phyloP scores from a whole-genome alignment of 441 rosid species.

The California macrophylla region DNA sequence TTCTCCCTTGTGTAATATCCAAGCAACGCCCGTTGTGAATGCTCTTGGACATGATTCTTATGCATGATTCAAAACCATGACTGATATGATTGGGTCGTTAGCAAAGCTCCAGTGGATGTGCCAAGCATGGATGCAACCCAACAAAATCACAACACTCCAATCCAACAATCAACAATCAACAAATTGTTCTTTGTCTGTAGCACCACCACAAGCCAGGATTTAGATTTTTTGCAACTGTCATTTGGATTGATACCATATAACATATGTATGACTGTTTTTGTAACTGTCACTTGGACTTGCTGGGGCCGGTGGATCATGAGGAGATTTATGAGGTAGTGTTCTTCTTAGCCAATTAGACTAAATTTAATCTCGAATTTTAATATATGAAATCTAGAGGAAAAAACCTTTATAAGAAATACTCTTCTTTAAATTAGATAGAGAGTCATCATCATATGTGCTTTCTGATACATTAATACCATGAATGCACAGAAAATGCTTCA shows the following conservation, averaged over 20 bases:
- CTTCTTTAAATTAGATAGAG: not conserved
- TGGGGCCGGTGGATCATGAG: too few relatives aligned
- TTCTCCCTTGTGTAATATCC: too few relatives aligned
- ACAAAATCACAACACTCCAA: not conserved
- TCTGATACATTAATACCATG: not conserved
- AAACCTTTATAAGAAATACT: not conserved
- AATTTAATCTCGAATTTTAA: not conserved
- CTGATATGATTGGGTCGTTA: too few relatives aligned
- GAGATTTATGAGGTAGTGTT: too few relatives aligned
- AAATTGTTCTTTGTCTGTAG: not conserved
- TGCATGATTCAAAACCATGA: too few relatives aligned
- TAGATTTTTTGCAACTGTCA: not conserved
- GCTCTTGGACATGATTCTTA: too few relatives aligned
- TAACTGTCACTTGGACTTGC: too few relatives aligned
- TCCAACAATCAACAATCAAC: not conserved
- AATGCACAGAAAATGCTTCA: not conserved
- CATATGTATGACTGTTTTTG: too few relatives aligned
- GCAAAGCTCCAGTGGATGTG: too few relatives aligned
- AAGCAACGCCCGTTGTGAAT: too few relatives aligned
- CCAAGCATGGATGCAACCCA: not conserved
- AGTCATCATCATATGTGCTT: not conserved
- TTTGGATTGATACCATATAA: not conserved
- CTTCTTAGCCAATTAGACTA: too few relatives aligned
- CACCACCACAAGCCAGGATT: not conserved
- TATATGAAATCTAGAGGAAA: not conserved